phyloP scores from a whole-genome alignment of 2,329 filamentous ascomycete species.

The Botrytis fabae region DNA sequence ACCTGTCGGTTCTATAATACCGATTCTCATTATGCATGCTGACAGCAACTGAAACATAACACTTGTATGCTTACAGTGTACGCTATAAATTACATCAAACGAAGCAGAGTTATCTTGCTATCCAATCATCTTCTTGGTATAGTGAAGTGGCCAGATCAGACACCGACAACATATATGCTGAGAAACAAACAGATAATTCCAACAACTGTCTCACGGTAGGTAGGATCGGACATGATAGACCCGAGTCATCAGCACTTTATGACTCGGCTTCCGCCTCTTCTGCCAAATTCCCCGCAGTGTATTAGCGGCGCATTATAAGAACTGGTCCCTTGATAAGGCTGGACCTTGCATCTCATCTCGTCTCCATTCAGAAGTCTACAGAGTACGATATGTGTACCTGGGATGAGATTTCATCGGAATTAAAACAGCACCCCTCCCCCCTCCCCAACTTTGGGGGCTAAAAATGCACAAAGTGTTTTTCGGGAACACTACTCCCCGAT shows the following conservation, averaged over 20 bases:
- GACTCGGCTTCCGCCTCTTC: neutral
- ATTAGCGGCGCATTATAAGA: neutral
- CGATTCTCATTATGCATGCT: neutral
- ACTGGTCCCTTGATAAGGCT: neutral
- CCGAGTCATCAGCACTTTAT: constrained; percentile 1
- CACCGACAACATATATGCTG: too few relatives aligned
- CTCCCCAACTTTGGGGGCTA: neutral
- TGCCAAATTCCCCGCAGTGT: neutral
- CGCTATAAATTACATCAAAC: neutral
- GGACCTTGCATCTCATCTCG: neutral
- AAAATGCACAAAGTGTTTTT: neutral
- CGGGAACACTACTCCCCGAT: neutral
- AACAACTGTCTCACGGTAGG: neutral
- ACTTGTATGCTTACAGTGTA: neutral
- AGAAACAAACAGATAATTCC: neutral
- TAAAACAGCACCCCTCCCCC: neutral
- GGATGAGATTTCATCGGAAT: neutral
- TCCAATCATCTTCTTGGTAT: neutral
- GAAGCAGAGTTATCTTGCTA: neutral
- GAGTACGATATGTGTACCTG: neutral
- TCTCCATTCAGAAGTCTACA: neutral
- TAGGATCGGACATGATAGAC: neutral
- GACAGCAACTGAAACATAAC: neutral
- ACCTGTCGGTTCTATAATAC: neutral
- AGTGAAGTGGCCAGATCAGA: neutral